Evolutionary conservation across 2,329 filamentous ascomycete species (phyloP), one percentile per base, ranked within the genome.

Genomic region (Calonectria multiphialidica): DNA sequence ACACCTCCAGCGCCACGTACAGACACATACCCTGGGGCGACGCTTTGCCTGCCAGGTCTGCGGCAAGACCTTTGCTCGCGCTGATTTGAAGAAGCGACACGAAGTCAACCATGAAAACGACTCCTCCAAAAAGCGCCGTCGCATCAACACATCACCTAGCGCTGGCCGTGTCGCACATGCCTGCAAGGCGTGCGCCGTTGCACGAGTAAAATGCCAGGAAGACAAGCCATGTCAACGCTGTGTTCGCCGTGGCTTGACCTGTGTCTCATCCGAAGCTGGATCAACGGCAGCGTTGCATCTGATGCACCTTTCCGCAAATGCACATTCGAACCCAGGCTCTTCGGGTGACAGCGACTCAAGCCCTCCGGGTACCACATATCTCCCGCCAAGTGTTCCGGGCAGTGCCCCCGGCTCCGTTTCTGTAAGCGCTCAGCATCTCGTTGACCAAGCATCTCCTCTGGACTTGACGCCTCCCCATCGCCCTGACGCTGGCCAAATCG

Each of bases 151-250:
- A 1, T 86, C 86, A 1, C 85, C 86, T 3, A 85, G 83, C 18
- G 83, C 86, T 2, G 85, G 86, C 23, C 87, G 88, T 15, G 88
- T 90, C 13, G 87, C 86, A 12, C 87, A 89, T 74, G 88, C 88
- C 16, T 90, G 88, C 74, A 84, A 85, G 28, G 81, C 86, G 12
- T 90, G 88, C 73, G 88, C 88, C 4, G 79, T 84, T 21, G 88
- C 88, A 13, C 83, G 88, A 23, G 87, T 90, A 53, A 90, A 90
- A 75, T 90, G 88, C 72, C 88, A 89, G 72, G 88, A 90, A 69
- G 78, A 82, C 25, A 90, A 90, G 79, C 88, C 88, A 37, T 90
- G 88, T 76, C 84, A 85, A 21, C 85, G 88, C 35, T 90, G 88
- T 74, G 82, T 85, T 63, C 86, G 82, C 66, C 85, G 88, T 33